These are phyloP conservation scores for Tilletia indica DNA, from an alignment of 1,284 basidiomycete species.

Conservation along the genomic window DNA sequence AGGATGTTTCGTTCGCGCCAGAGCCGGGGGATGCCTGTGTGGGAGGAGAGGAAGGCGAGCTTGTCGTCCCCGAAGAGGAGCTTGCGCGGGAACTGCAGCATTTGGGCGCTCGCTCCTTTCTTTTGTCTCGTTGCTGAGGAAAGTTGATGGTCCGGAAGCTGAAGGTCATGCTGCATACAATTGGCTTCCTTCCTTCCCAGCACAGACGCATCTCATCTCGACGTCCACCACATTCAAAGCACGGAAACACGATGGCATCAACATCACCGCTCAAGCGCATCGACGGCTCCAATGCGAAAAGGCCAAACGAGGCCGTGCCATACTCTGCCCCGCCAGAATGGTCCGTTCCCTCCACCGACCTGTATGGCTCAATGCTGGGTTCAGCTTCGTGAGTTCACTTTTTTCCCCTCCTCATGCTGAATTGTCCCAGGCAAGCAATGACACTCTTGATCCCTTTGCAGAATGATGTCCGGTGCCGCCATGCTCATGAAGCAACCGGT, in stretches of 20 bases:
- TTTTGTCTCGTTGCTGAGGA: too few species aligned
- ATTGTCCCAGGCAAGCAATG: background rate
- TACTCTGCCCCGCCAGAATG: slow-evolving; percentile 12
- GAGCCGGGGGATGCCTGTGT: slow-evolving; percentile 41
- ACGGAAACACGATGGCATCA: background rate
- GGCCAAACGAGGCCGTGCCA: background rate
- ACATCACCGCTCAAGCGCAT: slow-evolving; percentile 7
- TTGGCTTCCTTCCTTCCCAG: background rate
- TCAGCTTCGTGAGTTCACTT: slow-evolving; percentile 4
- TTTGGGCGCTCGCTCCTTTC: background rate
- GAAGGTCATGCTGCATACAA: background rate
- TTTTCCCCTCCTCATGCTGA: background rate
- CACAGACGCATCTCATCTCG: background rate
- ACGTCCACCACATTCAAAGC: background rate
- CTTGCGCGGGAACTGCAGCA: slow-evolving; percentile 32
- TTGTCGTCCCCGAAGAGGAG: slow-evolving; percentile 35
- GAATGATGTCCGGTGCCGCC: slow-evolving; percentile 17
- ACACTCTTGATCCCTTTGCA: background rate
- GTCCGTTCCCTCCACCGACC: background rate
- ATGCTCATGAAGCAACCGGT: slow-evolving; percentile 6
- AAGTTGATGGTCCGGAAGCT: background rate
- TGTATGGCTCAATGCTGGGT: slow-evolving; percentile 16
- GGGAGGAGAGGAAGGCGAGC: slow-evolving; percentile 31
- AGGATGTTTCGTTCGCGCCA: slow-evolving; percentile 44
- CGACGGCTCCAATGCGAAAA: slow-evolving; percentile 13